Conservation (phyloP, 805 yeast species). For the Nakazawaea ishiwadae region DNA sequence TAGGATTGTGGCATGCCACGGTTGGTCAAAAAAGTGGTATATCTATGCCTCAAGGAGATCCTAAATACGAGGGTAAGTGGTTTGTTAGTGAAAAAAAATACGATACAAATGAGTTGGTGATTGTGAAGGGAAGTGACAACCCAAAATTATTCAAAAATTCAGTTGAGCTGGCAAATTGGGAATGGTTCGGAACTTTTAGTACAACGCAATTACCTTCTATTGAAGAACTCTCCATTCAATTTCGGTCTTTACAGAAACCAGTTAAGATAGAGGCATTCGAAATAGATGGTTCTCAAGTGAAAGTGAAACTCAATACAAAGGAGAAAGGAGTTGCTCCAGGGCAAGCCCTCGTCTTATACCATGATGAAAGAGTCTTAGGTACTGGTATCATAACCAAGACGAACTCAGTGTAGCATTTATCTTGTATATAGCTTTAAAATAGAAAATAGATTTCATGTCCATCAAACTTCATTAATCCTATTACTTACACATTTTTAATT, state of each 20-base stretch:
- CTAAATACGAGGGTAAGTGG: slow-evolving; percentile 75
- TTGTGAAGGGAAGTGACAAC: slow-evolving; percentile 67
- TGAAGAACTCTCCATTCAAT: slow-evolving; percentile 47
- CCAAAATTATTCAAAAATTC: slow-evolving; percentile 44
- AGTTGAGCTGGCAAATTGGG: slow-evolving; percentile 41
- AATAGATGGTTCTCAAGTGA: slow-evolving; percentile 16
- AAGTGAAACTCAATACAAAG: slow-evolving; percentile 35
- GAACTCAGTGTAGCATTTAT: too few species aligned
- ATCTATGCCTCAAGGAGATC: slow-evolving; percentile 87
- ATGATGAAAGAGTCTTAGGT: slow-evolving; percentile 65
- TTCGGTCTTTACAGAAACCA: slow-evolving; percentile 69
- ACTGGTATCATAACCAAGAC: slow-evolving; percentile 36
- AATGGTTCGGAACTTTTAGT: slow-evolving; percentile 36
- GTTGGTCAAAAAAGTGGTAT: slow-evolving; percentile 82
- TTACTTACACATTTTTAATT: too few species aligned
- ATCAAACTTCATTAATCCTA: too few species aligned
- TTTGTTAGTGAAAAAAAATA: slow-evolving; percentile 69
- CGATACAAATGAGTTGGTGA: slow-evolving; percentile 66
- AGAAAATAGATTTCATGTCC: too few species aligned
- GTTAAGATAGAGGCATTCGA: slow-evolving; percentile 27
- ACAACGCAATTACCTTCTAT: slow-evolving; percentile 12
- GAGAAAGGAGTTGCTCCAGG: slow-evolving; percentile 87
- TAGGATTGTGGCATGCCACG: slow-evolving; percentile 93
- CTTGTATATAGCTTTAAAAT: not conserved
- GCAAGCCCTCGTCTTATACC: slow-evolving; percentile 74